Conservation (phyloP, 225 moss, liverwort and hornwort genomes). For the Pleurozium schreberi region DNA sequence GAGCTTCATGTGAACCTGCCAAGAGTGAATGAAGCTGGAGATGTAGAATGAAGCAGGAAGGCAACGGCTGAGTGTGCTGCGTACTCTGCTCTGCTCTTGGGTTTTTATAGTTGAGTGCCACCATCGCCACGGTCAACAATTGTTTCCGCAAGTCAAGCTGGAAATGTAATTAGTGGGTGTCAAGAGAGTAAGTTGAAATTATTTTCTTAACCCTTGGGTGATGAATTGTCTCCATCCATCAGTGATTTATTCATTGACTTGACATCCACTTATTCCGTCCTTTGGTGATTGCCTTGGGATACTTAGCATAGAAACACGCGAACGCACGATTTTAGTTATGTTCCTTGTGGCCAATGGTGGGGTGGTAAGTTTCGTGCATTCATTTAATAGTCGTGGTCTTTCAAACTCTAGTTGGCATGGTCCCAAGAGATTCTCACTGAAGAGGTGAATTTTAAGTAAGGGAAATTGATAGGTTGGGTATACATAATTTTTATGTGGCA, state of each 20-base stretch:
- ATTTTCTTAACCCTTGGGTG: neutral
- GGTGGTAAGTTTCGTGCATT: too few relatives aligned
- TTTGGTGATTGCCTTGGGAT: neutral
- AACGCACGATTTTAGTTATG: accelerated
- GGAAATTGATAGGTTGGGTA: neutral
- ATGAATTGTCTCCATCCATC: neutral
- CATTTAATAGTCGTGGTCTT: neutral
- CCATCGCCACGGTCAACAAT: neutral
- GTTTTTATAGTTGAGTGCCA: neutral
- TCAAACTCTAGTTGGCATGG: neutral
- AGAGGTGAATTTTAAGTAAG: neutral
- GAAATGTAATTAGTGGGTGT: neutral
- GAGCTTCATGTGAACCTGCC: neutral
- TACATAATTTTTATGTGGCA: neutral
- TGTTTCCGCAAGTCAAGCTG: neutral
- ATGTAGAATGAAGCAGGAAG: neutral
- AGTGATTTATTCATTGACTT: too few relatives aligned
- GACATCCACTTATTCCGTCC: too few relatives aligned
- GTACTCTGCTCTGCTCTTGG: neutral
- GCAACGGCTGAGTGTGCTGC: neutral
- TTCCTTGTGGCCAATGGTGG: accelerated
- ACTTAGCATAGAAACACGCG: neutral
- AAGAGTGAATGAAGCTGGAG: neutral
- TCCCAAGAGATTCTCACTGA: neutral
- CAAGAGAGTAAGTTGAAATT: neutral